Evolutionary conservation across 2,329 filamentous ascomycete genomes (phyloP).

Genomic region (Colletotrichum caudatum): DNA sequence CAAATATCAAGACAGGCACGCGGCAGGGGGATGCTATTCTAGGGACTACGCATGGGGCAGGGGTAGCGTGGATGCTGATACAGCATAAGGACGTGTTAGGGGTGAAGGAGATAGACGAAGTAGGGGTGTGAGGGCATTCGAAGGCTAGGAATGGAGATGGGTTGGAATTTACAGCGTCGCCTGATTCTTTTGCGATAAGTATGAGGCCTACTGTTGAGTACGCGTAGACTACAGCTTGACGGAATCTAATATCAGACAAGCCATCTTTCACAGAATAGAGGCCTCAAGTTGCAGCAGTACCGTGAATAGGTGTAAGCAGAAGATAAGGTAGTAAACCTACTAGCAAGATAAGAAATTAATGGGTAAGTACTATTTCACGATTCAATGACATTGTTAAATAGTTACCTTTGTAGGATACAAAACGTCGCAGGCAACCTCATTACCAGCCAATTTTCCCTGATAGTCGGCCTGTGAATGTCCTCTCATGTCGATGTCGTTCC

Average conservation of each 20-base stretch:
- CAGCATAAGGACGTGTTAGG: background rate
- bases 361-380: too few species aligned
- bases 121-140: fast-evolving
- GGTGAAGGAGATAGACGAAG: background rate
- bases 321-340: too few species aligned
- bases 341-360: too few species aligned
- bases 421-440: background rate
- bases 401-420: too few species aligned
- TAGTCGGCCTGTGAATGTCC: too few species aligned
- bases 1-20: background rate
- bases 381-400: too few species aligned
- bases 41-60: background rate
- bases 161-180: background rate
- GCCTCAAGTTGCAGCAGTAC: too few species aligned
- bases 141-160: background rate
- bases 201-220: background rate
- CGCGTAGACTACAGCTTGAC: background rate
- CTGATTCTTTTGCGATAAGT: background rate
- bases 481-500: too few species aligned
- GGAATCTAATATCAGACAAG: too few species aligned
- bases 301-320: too few species aligned
- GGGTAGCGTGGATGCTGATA: background rate
- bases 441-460: too few species aligned
- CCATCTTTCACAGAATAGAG: too few species aligned
- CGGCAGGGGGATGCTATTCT: background rate